These are phyloP conservation scores for Firmiana major DNA, from an alignment of 345 rosid species.

Conservation along the genomic window DNA sequence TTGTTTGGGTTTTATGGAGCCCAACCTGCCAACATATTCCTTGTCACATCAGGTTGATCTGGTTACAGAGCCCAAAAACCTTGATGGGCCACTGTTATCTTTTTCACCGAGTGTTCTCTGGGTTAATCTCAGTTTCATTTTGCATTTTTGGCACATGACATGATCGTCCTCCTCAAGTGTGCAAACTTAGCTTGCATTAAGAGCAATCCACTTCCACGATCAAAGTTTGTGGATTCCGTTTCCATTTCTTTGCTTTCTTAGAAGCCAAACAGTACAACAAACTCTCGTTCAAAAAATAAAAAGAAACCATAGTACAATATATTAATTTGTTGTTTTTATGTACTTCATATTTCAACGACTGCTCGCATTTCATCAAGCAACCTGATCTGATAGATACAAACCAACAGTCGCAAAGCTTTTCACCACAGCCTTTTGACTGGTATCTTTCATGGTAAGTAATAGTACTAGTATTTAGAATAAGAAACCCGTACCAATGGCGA, in stretches of 20 bases:
- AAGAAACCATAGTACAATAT: neutral
- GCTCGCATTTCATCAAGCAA: conserved; percentile 34
- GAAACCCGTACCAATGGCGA: neutral
- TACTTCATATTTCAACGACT: conserved; percentile 26
- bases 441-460: neutral
- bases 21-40: neutral
- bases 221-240: neutral
- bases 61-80: neutral
- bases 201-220: neutral
- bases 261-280: conserved; percentile 23
- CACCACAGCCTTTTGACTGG: neutral
- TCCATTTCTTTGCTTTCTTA: conserved; percentile 9
- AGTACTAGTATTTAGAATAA: neutral
- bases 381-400: conserved; percentile 37
- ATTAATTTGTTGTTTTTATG: neutral
- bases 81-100: neutral
- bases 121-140: too few relatives aligned
- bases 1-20: neutral
- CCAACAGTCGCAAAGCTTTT: conserved; percentile 31
- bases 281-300: neutral
- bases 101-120: neutral
- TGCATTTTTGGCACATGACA: neutral
- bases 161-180: neutral
- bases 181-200: neutral
- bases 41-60: neutral